Evolutionary conservation across 2,329 filamentous ascomycete genomes (phyloP), one percentile per base, ranked within the genome.

Genomic region (Aspergillus arachidicola): DNA sequence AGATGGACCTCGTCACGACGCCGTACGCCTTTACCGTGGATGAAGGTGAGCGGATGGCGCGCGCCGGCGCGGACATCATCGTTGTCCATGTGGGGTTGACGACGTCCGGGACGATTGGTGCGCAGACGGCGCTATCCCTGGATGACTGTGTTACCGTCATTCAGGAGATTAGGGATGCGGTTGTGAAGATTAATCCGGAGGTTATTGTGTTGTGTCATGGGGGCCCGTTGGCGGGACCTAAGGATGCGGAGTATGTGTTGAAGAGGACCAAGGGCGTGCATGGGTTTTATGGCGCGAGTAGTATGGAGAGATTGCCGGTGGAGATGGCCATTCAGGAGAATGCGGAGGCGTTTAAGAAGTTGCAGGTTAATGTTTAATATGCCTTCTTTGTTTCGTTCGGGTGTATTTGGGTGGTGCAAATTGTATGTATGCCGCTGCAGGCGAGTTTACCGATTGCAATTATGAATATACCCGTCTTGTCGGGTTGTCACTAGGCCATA

Each of bases 41-140:
- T 0, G 87, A 91, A 71, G 87, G 84, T 21, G 79, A 80, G 57
- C 81, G 81, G 60, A 92, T 92, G 89, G 81, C 86, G 0, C 70
- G 79, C 7, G 89, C 87, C 0, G 89, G 89, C 0, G 89, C 89
- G 0, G 89, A 91, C 72, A 80, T 91, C 4, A 73, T 91, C 2
- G 88, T 91, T 16, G 87, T 87, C 16, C 89, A 91, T 71, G 88
- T 91, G 83, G 89, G 89, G 0, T 73, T 91, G 58, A 91, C 89
- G 0, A 87, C 87, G 1, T 84, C 82, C 19, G 87, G 89, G 0
- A 85, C 83, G 1, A 90, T 91, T 63, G 89, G 89, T 0, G 89
- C 87, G 0, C 80, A 82, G 64, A 87, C 82, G 2, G 86, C 86
- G 5, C 86, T 87, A 75, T 84, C 78, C 16, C 76, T 91, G 19